Percentiles rank a stretch among this genome's conserved stretches.
phyloP scores from a whole-genome alignment of 2,329 filamentous ascomycete species.

The Kalmusia sp. region DNA sequence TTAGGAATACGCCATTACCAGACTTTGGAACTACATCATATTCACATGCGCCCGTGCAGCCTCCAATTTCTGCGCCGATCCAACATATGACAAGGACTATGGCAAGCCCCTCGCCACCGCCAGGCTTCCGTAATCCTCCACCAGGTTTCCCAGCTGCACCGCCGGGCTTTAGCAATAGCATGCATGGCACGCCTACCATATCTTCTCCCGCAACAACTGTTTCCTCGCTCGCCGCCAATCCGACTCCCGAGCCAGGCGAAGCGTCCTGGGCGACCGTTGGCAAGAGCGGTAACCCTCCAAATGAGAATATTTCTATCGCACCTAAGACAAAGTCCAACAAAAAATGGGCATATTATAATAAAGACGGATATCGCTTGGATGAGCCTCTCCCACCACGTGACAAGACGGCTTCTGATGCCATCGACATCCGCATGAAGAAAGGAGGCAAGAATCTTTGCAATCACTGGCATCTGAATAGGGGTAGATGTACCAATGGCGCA shows the following conservation, averaged over 20 bases:
- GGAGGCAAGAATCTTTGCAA: slow-evolving; percentile 43
- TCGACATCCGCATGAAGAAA: slow-evolving; percentile 41
- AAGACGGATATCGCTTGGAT: slow-evolving; percentile 52
- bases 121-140: slow-evolving; percentile 16
- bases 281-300: slow-evolving; percentile 36
- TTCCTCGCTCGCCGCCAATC: slow-evolving; percentile 20
- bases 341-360: slow-evolving; percentile 52
- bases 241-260: slow-evolving; percentile 14
- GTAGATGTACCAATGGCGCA: slow-evolving; percentile 48
- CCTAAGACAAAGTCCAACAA: slow-evolving; percentile 34
- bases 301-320: slow-evolving; percentile 50
- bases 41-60: slow-evolving; percentile 11
- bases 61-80: slow-evolving; percentile 5
- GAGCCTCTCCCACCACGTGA: slow-evolving; percentile 43
- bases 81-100: slow-evolving; percentile 15
- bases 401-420: slow-evolving; percentile 25
- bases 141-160: neutral
- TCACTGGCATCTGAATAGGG: slow-evolving; percentile 41
- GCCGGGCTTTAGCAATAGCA: neutral
- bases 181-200: neutral
- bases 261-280: slow-evolving; percentile 52
- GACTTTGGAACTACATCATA: slow-evolving; percentile 19
- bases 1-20: slow-evolving; percentile 51
- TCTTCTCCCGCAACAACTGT: slow-evolving; percentile 29
- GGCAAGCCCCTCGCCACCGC: slow-evolving; percentile 20